Evolutionary conservation across 495 filamentous ascomycete species (phyloP).

Genomic region (Penicillium lagena): DNA sequence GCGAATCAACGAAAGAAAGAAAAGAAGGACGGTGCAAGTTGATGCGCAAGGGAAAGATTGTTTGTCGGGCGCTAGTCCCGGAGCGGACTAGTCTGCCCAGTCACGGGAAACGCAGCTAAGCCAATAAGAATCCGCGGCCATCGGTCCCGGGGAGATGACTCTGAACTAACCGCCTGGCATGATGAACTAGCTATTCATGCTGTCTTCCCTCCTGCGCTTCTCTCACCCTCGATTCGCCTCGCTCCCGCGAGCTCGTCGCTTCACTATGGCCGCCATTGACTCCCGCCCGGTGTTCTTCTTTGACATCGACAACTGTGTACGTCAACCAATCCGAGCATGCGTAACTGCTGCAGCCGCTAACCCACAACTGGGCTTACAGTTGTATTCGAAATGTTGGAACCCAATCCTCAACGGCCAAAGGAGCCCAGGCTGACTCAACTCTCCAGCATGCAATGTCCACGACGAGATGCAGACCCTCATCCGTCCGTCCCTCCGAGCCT

Average conservation of each 20-base stretch:
- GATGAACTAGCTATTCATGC: not conserved
- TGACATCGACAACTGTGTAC: slow-evolving; percentile 96
- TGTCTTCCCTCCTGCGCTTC: not conserved
- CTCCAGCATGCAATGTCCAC: slow-evolving; percentile 50
- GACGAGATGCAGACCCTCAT: slow-evolving; percentile 70
- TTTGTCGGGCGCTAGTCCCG: too few relatives aligned
- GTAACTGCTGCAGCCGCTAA: slow-evolving; percentile 1
- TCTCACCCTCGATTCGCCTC: slow-evolving; percentile 12
- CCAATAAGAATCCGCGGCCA: too few relatives aligned
- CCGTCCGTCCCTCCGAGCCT: slow-evolving; percentile 21
- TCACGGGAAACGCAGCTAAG: too few relatives aligned
- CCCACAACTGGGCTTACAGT: slow-evolving; percentile 15
- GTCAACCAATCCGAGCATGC: slow-evolving; percentile 15
- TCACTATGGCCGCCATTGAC: slow-evolving; percentile 24
- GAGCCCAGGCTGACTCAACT: slow-evolving; percentile 4
- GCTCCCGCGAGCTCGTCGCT: slow-evolving; percentile 1
- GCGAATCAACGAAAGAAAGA: too few relatives aligned
- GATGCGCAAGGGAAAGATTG: too few relatives aligned
- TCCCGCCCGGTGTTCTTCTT: slow-evolving; percentile 68
- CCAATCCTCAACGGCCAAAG: not conserved
- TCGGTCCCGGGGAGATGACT: too few relatives aligned
- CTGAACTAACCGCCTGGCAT: too few relatives aligned
- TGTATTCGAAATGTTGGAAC: slow-evolving; percentile 47
- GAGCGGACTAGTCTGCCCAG: too few relatives aligned
- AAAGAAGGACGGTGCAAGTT: too few relatives aligned